Base-by-base conservation (phyloP, 192 early-diverging fungal species). In the Paraglomus occultum region DNA sequence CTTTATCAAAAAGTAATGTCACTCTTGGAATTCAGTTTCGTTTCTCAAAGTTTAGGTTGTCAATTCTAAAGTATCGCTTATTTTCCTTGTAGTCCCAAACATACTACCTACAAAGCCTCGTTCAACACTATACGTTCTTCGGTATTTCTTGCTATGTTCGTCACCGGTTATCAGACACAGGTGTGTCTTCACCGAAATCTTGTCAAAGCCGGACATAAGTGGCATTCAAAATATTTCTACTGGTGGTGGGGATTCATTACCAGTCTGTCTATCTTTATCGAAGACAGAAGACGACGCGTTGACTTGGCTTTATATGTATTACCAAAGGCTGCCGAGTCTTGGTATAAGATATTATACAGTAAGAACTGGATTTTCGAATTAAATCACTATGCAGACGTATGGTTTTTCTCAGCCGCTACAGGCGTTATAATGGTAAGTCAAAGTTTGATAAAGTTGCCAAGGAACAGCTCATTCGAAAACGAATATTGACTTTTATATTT, bases 281-380 rank as follows among this genome's bases (percentile, higher is more conserved):
- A 93, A 72, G 79, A 91, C 48, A 90, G 87, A 71, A 71, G 71
- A 15, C 74, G 88, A 60, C 77, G 91, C 15, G 73, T 80, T 10
- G 90, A 93, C 70, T 77, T 92, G 70, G 89, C 90, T 4, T 82
- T 93, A 77, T 92, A 93, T 78, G 87, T 89, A 4, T 71, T 92
- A 15, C 92, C 92, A 6, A 91, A 91, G 70, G 92, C 88, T 2
- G 74, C 87, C 4, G 76, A 85, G 63, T 82, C 79, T 47, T 71
- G 89, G 44, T 93, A 89, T 76, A 75, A 84, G 64, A 86, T 92
- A 39, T 63, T 88, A 59, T 84, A 87, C 40, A 77, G 83, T 51
- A 79, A 83, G n/a, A 77, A 84, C 31, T 78, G 74, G 76, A 79
- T 92, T 51, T 60, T 78, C 54, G 77, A 81, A 42, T 73, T 90